These are phyloP conservation scores for Ustilago xerochloae DNA, from an alignment of 1,284 basidiomycete genomes.

Conservation along the genomic window DNA sequence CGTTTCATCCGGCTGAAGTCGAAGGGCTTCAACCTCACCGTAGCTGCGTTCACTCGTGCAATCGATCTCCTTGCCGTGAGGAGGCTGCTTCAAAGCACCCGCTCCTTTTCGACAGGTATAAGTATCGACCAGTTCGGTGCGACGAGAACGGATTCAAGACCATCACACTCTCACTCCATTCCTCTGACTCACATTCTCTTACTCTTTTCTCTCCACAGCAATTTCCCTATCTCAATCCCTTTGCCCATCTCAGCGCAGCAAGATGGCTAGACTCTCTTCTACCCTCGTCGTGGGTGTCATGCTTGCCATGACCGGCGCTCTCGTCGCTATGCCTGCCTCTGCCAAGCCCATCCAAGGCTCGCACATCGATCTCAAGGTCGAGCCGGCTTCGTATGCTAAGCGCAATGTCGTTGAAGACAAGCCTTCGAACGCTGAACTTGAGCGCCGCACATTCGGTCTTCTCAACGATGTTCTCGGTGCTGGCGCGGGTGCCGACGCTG, in stretches of 20 bases:
- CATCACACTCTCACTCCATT: constrained; percentile 3
- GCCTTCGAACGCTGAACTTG: background rate
- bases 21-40: too few relatives aligned
- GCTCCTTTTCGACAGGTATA: background rate
- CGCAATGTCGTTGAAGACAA: background rate
- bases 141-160: background rate
- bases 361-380: constrained; percentile 6
- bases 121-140: constrained; percentile 2
- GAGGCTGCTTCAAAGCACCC: background rate
- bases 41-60: too few relatives aligned
- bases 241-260: background rate
- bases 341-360: constrained; percentile 3
- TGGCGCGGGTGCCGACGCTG: background rate
- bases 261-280: constrained; percentile 32
- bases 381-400: background rate
- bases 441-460: constrained; percentile 12
- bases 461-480: background rate
- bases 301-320: constrained; percentile 22
- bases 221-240: too few relatives aligned
- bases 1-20: too few relatives aligned
- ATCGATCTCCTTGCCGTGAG: too few relatives aligned
- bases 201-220: background rate
- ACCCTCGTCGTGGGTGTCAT: constrained; percentile 23
- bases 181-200: constrained; percentile 1
- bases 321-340: constrained; percentile 4